A percentile compares a stretch with the other conserved stretches of the same genome.
phyloP scores from a whole-genome alignment of 2,329 filamentous ascomycete genomes.

The Annulohypoxylon truncatum region DNA sequence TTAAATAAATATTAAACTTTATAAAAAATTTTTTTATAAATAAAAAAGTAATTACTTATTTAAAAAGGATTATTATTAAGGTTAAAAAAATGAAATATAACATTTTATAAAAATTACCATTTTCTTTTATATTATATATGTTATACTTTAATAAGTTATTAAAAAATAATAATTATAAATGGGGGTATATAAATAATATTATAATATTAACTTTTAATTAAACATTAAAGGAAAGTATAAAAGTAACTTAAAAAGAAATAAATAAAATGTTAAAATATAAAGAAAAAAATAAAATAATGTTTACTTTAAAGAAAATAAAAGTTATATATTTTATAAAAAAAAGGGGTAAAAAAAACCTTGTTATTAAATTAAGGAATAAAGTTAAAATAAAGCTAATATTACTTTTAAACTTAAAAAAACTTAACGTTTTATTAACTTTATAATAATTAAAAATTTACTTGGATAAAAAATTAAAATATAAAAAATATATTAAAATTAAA shows the following conservation, averaged over 20 bases:
- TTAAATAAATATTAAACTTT: too few species aligned
- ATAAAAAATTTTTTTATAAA: constrained; percentile 9
- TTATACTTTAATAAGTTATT: constrained; percentile 4
- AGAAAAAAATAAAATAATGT: too few species aligned
- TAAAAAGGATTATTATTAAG: too few species aligned
- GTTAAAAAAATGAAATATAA: constrained; percentile 8
- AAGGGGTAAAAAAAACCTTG: too few species aligned
- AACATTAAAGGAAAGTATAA: too few species aligned
- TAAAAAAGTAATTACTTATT: background rate
- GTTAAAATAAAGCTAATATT: too few species aligned
- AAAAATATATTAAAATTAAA: constrained; percentile 9
- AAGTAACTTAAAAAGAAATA: too few species aligned
- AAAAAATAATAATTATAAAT: constrained; percentile 6
- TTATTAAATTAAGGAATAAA: too few species aligned
- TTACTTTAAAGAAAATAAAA: constrained; percentile 10
- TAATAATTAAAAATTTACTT: constrained; percentile 1
- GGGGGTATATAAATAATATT: constrained; percentile 8
- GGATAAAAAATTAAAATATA: constrained; percentile 1
- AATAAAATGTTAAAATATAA: too few species aligned
- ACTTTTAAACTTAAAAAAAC: constrained; percentile 1
- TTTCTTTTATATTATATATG: constrained; percentile 14
- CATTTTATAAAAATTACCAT: background rate
- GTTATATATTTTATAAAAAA: constrained; percentile 10
- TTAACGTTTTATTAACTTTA: background rate
- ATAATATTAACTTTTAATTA: constrained; percentile 5